Conservation (phyloP, 208 protist genomes). For the Crithidia acanthocephali region DNA sequence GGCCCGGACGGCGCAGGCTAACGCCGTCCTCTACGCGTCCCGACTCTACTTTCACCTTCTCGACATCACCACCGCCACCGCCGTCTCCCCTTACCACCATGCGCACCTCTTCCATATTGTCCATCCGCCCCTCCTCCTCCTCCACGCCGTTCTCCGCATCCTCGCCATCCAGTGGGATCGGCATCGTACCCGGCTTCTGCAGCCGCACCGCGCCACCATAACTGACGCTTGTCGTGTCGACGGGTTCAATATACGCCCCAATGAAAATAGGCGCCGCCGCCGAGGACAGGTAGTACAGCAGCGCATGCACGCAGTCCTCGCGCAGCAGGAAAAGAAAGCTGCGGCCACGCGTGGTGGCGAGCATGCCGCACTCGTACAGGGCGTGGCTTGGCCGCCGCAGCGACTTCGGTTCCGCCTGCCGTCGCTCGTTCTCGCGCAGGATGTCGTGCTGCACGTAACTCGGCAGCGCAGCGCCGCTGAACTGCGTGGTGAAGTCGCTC, state of each 20-base stretch:
- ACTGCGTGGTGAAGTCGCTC: too few relatives aligned
- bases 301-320: slow-evolving; percentile 39
- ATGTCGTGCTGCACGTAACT: slow-evolving; percentile 41
- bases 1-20: too few relatives aligned
- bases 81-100: not conserved
- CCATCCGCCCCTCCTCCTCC: not conserved
- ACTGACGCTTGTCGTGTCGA: slow-evolving; percentile 47
- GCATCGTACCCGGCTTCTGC: slow-evolving; percentile 12
- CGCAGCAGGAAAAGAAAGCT: slow-evolving; percentile 44
- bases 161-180: slow-evolving; percentile 7
- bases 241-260: slow-evolving; percentile 49
- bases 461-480: slow-evolving; percentile 1
- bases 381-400: slow-evolving; percentile 36
- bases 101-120: not conserved
- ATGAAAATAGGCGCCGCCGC: slow-evolving; percentile 52
- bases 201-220: slow-evolving; percentile 55
- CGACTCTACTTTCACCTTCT: not conserved
- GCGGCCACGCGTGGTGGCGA: slow-evolving; percentile 44
- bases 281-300: slow-evolving; percentile 49
- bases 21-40: slow-evolving; percentile 3
- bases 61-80: too few relatives aligned
- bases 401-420: slow-evolving; percentile 32
- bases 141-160: not conserved
- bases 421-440: slow-evolving; percentile 32
- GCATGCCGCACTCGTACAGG: slow-evolving; percentile 49